Conservation (phyloP, 805 yeast genomes). For the Candida dajiaensis region DNA sequence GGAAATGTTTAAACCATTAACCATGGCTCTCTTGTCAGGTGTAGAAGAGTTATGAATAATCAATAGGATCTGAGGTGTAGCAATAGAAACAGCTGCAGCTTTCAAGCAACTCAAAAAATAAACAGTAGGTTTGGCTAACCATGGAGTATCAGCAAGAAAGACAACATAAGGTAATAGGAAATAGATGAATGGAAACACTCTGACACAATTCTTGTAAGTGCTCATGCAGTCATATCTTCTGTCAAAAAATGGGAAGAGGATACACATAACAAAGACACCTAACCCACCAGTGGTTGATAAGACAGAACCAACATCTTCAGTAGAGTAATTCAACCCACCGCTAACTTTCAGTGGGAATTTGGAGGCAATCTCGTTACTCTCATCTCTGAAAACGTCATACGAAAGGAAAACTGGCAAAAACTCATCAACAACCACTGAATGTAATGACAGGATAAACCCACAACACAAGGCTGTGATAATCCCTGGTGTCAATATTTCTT, state of each 20-base stretch:
- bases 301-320: constrained; percentile 43
- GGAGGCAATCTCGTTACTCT: constrained; percentile 23
- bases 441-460: not conserved
- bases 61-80: not conserved
- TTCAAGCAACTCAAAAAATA: constrained; percentile 15
- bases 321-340: constrained; percentile 48
- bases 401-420: not conserved
- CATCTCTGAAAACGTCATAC: constrained; percentile 21
- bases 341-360: constrained; percentile 41
- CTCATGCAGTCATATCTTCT: constrained; percentile 38
- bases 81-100: not conserved
- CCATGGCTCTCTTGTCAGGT: not conserved
- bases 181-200: constrained; percentile 40
- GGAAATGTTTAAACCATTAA: not conserved
- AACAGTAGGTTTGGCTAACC: constrained; percentile 1
- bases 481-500: not conserved
- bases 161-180: constrained; percentile 41
- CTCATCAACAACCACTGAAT: not conserved
- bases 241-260: constrained; percentile 48
- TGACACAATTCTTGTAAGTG: constrained; percentile 36
- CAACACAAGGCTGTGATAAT: not conserved
- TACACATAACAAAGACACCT: constrained; percentile 43
- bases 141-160: constrained; percentile 29
- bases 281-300: constrained; percentile 48
- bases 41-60: not conserved